phyloP scores from a whole-genome alignment of 768 basidiomycete genomes.

The Lactifluus piperatus region DNA sequence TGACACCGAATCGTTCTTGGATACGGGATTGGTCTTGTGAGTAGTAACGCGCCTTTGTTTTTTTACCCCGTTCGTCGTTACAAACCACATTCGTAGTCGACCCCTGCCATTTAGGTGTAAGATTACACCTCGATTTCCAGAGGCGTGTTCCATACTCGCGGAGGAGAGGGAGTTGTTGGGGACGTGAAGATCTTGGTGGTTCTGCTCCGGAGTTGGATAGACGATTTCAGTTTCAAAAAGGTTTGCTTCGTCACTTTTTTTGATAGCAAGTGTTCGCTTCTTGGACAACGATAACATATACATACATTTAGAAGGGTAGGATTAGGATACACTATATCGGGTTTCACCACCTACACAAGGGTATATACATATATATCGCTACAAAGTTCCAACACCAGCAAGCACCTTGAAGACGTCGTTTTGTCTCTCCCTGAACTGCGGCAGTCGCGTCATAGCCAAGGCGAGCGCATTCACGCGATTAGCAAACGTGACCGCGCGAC shows the following conservation, averaged over 20 bases:
- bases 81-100: not conserved
- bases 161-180: not conserved
- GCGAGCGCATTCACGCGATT: slow-evolving; percentile 73
- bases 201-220: too few relatives aligned
- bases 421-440: slow-evolving; percentile 66
- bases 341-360: not conserved
- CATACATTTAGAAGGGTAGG: too few relatives aligned
- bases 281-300: too few relatives aligned
- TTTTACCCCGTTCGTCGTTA: too few relatives aligned
- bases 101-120: not conserved
- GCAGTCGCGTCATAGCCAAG: slow-evolving; percentile 58
- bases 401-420: slow-evolving; percentile 61
- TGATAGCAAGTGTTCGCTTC: too few relatives aligned
- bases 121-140: not conserved
- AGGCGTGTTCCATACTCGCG: not conserved
- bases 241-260: too few relatives aligned
- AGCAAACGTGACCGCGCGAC: slow-evolving; percentile 59
- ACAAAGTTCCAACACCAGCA: slow-evolving; percentile 29
- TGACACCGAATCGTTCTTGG: not conserved
- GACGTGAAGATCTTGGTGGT: not conserved
- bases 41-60: not conserved
- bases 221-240: too few relatives aligned
- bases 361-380: not conserved
- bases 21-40: slow-evolving; percentile 6
- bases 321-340: too few relatives aligned